Evolutionary conservation across 1,139 yeast species (phyloP).

Genomic region (Insectozyma bohioensis): DNA sequence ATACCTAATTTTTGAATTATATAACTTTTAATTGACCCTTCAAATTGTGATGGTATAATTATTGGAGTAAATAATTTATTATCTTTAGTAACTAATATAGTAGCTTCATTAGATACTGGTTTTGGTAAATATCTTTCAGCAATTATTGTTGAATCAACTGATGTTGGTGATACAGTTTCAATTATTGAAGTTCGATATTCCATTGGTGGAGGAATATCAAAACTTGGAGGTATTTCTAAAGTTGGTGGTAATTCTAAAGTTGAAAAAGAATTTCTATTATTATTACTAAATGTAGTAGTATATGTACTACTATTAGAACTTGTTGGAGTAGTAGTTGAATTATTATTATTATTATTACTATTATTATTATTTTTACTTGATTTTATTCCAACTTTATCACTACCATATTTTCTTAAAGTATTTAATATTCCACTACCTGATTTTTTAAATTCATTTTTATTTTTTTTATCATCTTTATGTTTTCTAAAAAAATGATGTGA

Average conservation of each 20-base stretch:
- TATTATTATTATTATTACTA: too few relatives aligned
- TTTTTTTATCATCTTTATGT: slow-evolving; percentile 8
- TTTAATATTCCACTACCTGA: slow-evolving; percentile 35
- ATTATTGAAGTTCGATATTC: slow-evolving; percentile 7
- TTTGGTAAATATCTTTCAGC: slow-evolving; percentile 35
- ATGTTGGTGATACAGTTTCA: slow-evolving; percentile 9
- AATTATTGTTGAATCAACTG: slow-evolving; percentile 8
- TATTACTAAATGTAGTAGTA: too few relatives aligned
- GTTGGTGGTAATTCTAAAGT: slow-evolving; percentile 11
- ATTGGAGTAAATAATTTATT: slow-evolving; percentile 53
- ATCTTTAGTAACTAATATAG: slow-evolving; percentile 59
- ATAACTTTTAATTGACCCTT: slow-evolving; percentile 31
- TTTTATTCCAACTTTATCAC: slow-evolving; percentile 41
- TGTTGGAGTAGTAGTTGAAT: too few relatives aligned
- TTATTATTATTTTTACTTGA: too few relatives aligned
- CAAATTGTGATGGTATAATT: slow-evolving; percentile 18
- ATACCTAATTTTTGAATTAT: slow-evolving; percentile 44
- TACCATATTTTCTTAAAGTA: slow-evolving; percentile 43
- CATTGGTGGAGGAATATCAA: slow-evolving; percentile 8
- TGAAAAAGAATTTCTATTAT: slow-evolving; percentile 10
- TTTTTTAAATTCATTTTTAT: slow-evolving; percentile 22
- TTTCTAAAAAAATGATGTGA: slow-evolving; percentile 30
- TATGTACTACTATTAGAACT: too few relatives aligned
- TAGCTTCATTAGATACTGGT: slow-evolving; percentile 12
- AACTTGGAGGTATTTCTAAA: slow-evolving; percentile 7